Evolutionary conservation across 805 yeast species (phyloP), one percentile per base, ranked within the genome.

Genomic region (Candida manassasensis): DNA sequence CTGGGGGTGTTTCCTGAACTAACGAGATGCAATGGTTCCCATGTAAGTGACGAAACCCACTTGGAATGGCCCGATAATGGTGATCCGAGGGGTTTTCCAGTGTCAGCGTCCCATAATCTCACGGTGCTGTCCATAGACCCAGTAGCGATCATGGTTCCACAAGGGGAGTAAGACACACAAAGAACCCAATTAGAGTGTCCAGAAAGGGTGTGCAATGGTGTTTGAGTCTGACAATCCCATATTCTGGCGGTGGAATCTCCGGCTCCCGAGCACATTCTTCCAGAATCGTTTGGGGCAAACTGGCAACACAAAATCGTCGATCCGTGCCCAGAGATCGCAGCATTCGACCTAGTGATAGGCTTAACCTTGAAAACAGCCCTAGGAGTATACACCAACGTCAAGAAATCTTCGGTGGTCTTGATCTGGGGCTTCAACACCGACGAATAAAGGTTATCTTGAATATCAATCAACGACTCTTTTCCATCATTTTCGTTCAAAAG

Each of bases 201-300:
- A 4, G 69, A 52, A 35, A 93, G 63, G 0, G 95, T 85, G 42
- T 77, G 73, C 52, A 81, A 66, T 6, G 96, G 96, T 0, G 98
- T 93, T 47, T 86, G 93, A 0, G 97, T 89, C 49, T 87, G 81
- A 58, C 96, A 84, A 61, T 89, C 97, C 98, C 98, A 93, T 32
- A 90, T 75, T 54, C 97, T 71, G 2, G 97, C 97, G 6, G 97
- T 89, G 24, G 82, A 77, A 59, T 93, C 98, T 29, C 98, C 98
- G 4, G 96, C 86, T 24, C 98, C 98, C 0, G 97, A 84, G 27
- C 85, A 93, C 82, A 89, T 79, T 47, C 85, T 69, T 2, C 89
- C 72, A 12, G 90, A 77, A 12, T 89, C 81, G 50, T 84, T 73
- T 19, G 98, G 98, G 2, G 98, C 94, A 71, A 93, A 93, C 43